A percentile compares a stretch with the other conserved stretches of the same genome.
Conservation (phyloP, 2,329 filamentous ascomycete genomes). For the Ascochyta lentis region DNA sequence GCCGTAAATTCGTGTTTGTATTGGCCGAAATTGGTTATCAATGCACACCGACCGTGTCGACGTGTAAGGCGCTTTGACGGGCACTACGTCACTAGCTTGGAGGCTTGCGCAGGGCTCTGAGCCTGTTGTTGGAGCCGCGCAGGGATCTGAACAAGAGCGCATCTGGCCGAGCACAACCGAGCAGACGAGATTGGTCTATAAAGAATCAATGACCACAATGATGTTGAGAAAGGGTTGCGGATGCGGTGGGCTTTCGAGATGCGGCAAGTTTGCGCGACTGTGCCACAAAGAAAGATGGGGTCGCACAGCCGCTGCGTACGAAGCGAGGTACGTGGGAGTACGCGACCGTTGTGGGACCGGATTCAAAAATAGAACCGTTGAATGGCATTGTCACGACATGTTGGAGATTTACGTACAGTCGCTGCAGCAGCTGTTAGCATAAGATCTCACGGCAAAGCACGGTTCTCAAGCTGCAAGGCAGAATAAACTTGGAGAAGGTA, state of each 20-base stretch:
- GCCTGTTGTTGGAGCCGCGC: slow-evolving; percentile 20
- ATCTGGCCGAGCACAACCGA: slow-evolving; percentile 10
- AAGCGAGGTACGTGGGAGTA: slow-evolving; percentile 13
- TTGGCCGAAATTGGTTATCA: slow-evolving; percentile 12
- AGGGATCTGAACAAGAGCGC: slow-evolving; percentile 5
- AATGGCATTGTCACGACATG: not conserved
- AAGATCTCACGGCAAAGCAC: not conserved
- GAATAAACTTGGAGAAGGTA: not conserved
- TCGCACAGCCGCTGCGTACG: slow-evolving; percentile 19
- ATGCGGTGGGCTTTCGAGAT: not conserved
- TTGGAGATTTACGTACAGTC: not conserved
- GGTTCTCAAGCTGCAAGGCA: not conserved
- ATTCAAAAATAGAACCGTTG: slow-evolving; percentile 10
- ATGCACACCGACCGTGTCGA: slow-evolving; percentile 30
- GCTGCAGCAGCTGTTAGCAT: not conserved
- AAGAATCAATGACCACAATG: not conserved
- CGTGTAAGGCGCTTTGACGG: slow-evolving; percentile 24
- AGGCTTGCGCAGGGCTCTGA: slow-evolving; percentile 26
- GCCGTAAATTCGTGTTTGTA: slow-evolving; percentile 12
- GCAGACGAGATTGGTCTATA: slow-evolving; percentile 3
- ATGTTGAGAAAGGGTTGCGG: not conserved
- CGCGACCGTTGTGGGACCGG: slow-evolving; percentile 13
- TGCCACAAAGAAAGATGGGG: slow-evolving; percentile 12
- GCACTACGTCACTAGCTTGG: slow-evolving; percentile 19
- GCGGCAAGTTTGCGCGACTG: slow-evolving; percentile 10